Base-by-base conservation (phyloP, 2,329 filamentous ascomycete genomes). In the Cytospora chrysosperma region DNA sequence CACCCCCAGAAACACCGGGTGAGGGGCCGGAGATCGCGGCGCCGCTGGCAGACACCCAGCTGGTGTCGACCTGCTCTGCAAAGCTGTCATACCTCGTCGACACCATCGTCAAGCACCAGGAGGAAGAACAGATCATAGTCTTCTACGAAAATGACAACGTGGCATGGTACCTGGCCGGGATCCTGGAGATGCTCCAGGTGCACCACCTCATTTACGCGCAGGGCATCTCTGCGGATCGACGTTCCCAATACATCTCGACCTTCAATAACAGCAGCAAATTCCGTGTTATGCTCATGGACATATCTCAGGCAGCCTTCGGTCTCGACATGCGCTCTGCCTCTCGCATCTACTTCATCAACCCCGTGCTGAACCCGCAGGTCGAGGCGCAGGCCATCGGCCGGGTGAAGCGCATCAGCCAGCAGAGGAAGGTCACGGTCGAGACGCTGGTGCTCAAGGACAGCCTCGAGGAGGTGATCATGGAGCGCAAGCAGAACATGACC, bases 331-430 rank as follows among this genome's bases (percentile, higher is more conserved):
- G 88, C 58, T 87, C 86, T 13, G 93, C 93, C 1, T 95, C 90
- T 5, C 82, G 94, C 2, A 88, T 98, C 12, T 96, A 93, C 75
- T 97, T 98, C 67, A 84, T 96, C 61, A 94, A 90, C 67, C 93
- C 94, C 0, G 91, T 96, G 15, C 89, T 95, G 73, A 90, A 93
- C 59, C 92, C 92, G 0, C 86, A 91, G 67, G 84, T 96, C 0
- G 91, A 96, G 73, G 92, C 91, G 1, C 94, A 98, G 74, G 94
- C 94, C 0, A 92, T 97, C 67, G 96, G 96, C 65, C 88, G 94
- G 72, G 92, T 91, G 0, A 90, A 96, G 68, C 85, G 94, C 15
- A 96, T 97, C 69, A 93, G 92, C 13, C 93, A 97, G 74, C 87
- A 80, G 60, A 88, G 85, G 65, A 85, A 87, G 0, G 93, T 97